Evolutionary conservation across 345 rosid genomes (phyloP), one percentile per base, ranked within the genome.

Genomic region (Populus pruinosa): DNA sequence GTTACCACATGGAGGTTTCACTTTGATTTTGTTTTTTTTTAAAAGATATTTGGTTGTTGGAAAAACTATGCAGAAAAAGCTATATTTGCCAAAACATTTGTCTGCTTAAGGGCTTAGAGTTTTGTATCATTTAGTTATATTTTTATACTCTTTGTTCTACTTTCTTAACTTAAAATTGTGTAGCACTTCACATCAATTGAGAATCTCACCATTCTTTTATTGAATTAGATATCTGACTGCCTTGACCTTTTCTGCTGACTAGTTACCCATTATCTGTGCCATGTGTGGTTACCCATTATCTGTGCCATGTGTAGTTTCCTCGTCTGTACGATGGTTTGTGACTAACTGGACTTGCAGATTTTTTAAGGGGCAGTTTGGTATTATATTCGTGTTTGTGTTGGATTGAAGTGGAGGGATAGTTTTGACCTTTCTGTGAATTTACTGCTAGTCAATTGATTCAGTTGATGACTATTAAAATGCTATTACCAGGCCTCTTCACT

Each of bases 401-500:
- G 6, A 11, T n/a, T 59, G 64, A 59, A 59, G 64, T n/a, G 14
- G 23, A 10, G 62, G 62, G 25, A 55, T 59, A 59, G 64, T 59
- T 59, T 10, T 59, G 23, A 6, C 64, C 27, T 10, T n/a, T 56
- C 13, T 11, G 23, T 59, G 11, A n/a, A 59, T 59, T 23, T 23
- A 59, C 64, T 59, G 14, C 23, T 59, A 23, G 13, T 59, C 64
- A 59, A 25, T 72, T 36, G 20, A 43, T 44, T 23, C 49, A 43
- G 33, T 47, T 44, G 70, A 2, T 75, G 9, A 13, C 47, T 33
- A 16, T 70, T 62, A 43, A 59, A 66, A 47, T 69, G 41, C 53
- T 69, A 13, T 59, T 31, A 62, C 64, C 70, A 70, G 73, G 75
- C 29, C 61, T 76, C 82, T 27, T 70, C 20, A 0, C 77, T 36